Evolutionary conservation across 2,329 filamentous ascomycete species (phyloP).

Genomic region (Hypoxylon sp.): DNA sequence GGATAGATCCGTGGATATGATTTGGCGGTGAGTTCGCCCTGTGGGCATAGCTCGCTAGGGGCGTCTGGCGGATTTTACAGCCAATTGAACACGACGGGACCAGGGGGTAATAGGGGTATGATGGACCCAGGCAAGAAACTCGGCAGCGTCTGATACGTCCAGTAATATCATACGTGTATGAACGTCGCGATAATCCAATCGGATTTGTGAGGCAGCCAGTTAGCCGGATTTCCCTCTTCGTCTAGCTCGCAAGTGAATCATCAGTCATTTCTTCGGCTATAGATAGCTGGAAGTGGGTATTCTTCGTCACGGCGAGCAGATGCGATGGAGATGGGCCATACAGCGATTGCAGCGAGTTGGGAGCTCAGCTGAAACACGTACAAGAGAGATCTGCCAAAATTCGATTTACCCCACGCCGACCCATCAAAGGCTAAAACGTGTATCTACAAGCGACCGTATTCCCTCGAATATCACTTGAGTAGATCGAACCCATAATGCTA

Average conservation of each 20-base stretch:
- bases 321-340: not conserved
- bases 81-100: constrained; percentile 8
- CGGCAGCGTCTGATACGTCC: constrained; percentile 20
- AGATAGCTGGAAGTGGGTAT: not conserved
- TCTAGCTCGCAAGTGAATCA: not conserved
- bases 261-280: constrained; percentile 5
- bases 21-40: constrained; percentile 12
- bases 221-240: not conserved
- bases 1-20: constrained; percentile 7
- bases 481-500: too few relatives aligned
- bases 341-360: not conserved
- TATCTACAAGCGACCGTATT: not conserved
- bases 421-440: constrained; percentile 9
- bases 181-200: constrained; percentile 16
- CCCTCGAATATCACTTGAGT: not conserved
- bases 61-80: not conserved
- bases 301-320: constrained; percentile 5
- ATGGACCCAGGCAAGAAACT: constrained; percentile 8
- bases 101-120: constrained; percentile 1
- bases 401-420: constrained; percentile 8
- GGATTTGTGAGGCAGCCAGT: constrained; percentile 5
- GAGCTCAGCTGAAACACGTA: not conserved
- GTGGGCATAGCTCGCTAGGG: constrained; percentile 11
- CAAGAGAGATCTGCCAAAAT: constrained; percentile 7
- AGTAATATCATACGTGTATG: constrained; percentile 13